Conservation (phyloP, 129 eudicot genomes). For the Arctium minus region DNA sequence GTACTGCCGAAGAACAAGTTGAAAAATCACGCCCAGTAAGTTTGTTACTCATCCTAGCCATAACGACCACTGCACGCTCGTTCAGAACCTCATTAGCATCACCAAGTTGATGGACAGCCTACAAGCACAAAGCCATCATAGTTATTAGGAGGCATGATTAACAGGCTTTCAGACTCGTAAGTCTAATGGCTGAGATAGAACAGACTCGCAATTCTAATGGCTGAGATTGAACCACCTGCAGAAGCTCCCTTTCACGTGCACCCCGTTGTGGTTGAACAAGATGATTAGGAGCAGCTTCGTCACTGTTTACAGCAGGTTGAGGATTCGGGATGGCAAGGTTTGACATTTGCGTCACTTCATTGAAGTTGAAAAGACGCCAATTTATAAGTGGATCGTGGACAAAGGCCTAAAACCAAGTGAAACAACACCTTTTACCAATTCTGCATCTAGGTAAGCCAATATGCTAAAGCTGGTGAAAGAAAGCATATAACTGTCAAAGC, state of each 20-base stretch:
- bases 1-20: conserved; percentile 41
- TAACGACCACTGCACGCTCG: conserved; percentile 92
- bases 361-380: conserved; percentile 97
- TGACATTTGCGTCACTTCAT: conserved; percentile 90
- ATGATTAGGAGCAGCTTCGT: conserved; percentile 56
- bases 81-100: conserved; percentile 97
- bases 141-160: not conserved
- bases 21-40: conserved; percentile 97
- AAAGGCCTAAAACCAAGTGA: conserved; percentile 59
- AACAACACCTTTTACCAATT: not conserved
- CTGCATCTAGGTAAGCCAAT: not conserved
- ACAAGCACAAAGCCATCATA: conserved; percentile 15
- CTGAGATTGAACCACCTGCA: conserved; percentile 55
- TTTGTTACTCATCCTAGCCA: conserved; percentile 96
- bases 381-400: conserved; percentile 98
- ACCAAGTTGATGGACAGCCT: conserved; percentile 97
- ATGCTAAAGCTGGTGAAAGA: not conserved
- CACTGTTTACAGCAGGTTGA: conserved; percentile 62
- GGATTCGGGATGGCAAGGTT: conserved; percentile 54
- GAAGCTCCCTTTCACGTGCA: conserved; percentile 88
- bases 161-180: not conserved
- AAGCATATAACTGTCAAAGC: not conserved
- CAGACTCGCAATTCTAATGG: not conserved
- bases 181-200: not conserved
- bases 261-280: conserved; percentile 88